Base-by-base conservation (phyloP, 2,329 filamentous ascomycete genomes). In the Zasmidium angulare region DNA sequence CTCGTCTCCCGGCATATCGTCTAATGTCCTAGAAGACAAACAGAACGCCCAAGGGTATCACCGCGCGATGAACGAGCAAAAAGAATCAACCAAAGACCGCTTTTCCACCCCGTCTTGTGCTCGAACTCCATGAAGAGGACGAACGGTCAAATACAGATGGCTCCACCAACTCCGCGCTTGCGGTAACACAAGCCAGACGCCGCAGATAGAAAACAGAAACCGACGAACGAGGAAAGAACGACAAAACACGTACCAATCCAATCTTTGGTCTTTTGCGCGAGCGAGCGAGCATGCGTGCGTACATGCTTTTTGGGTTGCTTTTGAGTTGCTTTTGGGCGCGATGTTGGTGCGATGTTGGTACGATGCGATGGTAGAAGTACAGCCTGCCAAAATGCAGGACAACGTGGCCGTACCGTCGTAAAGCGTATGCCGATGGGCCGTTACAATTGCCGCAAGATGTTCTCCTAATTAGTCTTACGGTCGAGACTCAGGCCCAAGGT, bases 401-500 rank as follows among this genome's bases (percentile, higher is more conserved):
- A 11, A 29, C 11, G 26, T 46, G 26, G 55, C 55, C 55, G 55
- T 56, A 0, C 2, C 23, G 47, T 51, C 47, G 47, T 56, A 23
- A 36, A 31, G 40, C 20, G 55, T 56, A 26, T 47, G 31, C 50
- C 21, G n/a, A 43, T 52, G 22, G 23, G 46, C 31, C 23, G 9
- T 58, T 50, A 53, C n/a, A 58, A 26, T 21, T 14, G n/a, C 21
- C 36, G 23, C 24, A 40, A 36, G 20, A 50, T 46, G 23, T 20
- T 24, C 10, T 54, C 11, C 56, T 58, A 58, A 9, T 54, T 21
- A 1, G 24, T 4, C n/a, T 53, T 43, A 29, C 49, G 26, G 14
- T 53, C 58, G 40, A 66, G 64, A 22, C 59, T 62, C 40, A 57
- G 48, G 9, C 62, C 57, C 23, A 66, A 60, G 24, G 64, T 66